Base-by-base conservation (phyloP, 768 basidiomycete species). In the Pleurotus sapidus region DNA sequence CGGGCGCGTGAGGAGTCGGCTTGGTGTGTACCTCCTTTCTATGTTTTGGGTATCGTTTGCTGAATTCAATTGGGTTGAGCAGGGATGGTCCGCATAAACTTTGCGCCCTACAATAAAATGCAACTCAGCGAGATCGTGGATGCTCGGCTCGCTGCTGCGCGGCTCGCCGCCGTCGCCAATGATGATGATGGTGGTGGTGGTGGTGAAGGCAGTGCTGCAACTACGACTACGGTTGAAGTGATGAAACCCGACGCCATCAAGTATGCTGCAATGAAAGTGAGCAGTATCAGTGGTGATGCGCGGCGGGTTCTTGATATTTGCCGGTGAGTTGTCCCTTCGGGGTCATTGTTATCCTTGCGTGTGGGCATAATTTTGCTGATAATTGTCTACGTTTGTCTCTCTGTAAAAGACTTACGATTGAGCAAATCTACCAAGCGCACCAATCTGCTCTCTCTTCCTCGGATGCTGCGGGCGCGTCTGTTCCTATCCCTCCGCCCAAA, bases 71-170 rank as follows among this genome's bases (percentile, higher is more conserved):
- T 48, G 15, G 5, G n/a, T 47, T 11, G 24, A 55, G 8, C 61
- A 93, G 93, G 93, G 12, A 93, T 94, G 87, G 84, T 86, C 24
- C 84, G 93, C 34, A 95, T 94, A 62, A 93, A 94, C 63, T 99
- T 98, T 73, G 83, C 89, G 64, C 90, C 97, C 4, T 99, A 97
- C 67, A 88, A 76, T 25, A 87, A 82, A 34, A 69, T 72, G 3
- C 93, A 93, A 65, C 81, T 99, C 1, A 83, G 88, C 62, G 80
- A 87, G 62, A 99, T 99, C 56, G 90, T 98, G 4, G 81, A 84
- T n/a, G 85, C 92, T 0, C 84, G 97, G 4, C 72, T 99, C 54
- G 77, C 77, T 3, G 82, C 81, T 30, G 83, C 86, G 2, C 76
- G 11, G 30, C 30, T 34, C 2, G 8, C 9, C 30, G 0, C 30